Evolutionary conservation across 2,329 filamentous ascomycete genomes (phyloP).

Genomic region (Neonectria sp.): DNA sequence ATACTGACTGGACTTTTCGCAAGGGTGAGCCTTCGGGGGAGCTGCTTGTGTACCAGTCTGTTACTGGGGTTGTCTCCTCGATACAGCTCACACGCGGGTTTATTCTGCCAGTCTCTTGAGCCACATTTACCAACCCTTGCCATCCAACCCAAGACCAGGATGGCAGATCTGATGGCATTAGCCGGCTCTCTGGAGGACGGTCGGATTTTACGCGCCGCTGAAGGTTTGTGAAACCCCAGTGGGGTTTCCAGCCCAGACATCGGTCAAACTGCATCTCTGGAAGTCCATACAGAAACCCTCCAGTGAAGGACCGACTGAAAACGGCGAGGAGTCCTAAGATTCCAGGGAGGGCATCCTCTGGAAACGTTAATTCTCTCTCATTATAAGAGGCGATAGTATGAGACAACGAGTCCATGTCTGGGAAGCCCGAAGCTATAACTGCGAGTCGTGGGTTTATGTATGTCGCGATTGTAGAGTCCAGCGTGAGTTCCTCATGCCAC

Average conservation of each 20-base stretch:
- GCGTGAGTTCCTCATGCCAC: constrained; percentile 14
- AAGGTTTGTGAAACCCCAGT: not conserved
- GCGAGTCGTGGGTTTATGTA: not conserved
- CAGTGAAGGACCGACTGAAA: constrained; percentile 11
- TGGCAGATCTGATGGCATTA: constrained; percentile 2
- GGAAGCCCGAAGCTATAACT: constrained; percentile 5
- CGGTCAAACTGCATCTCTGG: constrained; percentile 31
- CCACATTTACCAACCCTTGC: not conserved
- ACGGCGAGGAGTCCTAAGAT: constrained; percentile 17
- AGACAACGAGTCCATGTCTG: not conserved
- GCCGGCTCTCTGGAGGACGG: not conserved
- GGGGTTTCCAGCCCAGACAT: constrained; percentile 9
- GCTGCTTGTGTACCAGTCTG: constrained; percentile 20
- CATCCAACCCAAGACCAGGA: constrained; percentile 36
- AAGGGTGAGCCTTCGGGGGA: not conserved
- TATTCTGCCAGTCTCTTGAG: not conserved
- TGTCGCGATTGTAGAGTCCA: rapidly evolving
- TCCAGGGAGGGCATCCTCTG: constrained; percentile 23
- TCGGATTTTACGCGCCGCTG: not conserved
- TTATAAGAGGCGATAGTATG: not conserved
- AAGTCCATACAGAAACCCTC: constrained; percentile 23
- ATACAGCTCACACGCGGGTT: not conserved
- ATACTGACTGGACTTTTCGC: constrained; percentile 14
- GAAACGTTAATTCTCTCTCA: not conserved
- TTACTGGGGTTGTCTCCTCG: constrained; percentile 12